These are phyloP conservation scores for Zelonia costaricensis DNA, from an alignment of 208 protist species.

Conservation along the genomic window DNA sequence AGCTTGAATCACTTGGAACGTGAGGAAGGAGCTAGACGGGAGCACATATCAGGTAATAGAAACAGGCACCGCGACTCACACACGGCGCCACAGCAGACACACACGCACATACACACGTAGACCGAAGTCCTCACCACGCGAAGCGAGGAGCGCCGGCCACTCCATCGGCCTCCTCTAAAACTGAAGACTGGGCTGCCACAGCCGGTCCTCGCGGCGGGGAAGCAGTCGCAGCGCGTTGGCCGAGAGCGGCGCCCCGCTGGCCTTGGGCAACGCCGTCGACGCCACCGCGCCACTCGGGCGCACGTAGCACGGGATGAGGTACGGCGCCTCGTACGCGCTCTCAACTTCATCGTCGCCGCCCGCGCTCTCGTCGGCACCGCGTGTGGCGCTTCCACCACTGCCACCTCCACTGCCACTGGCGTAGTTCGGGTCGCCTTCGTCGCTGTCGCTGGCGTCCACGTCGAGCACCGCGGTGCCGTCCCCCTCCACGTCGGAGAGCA, in stretches of 20 bases:
- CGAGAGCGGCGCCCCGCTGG: neutral
- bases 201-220: slow-evolving; percentile 65
- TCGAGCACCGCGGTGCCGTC: slow-evolving; percentile 7
- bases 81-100: no score
- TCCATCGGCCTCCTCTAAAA: no score
- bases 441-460: slow-evolving; percentile 4
- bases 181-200: slow-evolving; percentile 73
- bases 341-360: slow-evolving; percentile 5
- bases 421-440: neutral
- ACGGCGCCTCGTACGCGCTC: slow-evolving; percentile 15
- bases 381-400: neutral
- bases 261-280: slow-evolving; percentile 1
- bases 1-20: no score
- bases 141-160: no score
- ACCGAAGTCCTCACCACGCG: no score
- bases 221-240: slow-evolving; percentile 45
- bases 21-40: no score
- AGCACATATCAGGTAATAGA: no score
- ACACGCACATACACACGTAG: no score
- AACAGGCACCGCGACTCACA: no score
- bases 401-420: neutral
- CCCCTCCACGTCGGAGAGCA: slow-evolving; percentile 7
- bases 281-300: no score
- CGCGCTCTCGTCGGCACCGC: neutral
- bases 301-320: slow-evolving; percentile 26